A percentile compares a stretch with the other conserved stretches of the same genome.
Conservation (phyloP, 75 land plant genomes). For the Pseudotsuga menziesii region DNA sequence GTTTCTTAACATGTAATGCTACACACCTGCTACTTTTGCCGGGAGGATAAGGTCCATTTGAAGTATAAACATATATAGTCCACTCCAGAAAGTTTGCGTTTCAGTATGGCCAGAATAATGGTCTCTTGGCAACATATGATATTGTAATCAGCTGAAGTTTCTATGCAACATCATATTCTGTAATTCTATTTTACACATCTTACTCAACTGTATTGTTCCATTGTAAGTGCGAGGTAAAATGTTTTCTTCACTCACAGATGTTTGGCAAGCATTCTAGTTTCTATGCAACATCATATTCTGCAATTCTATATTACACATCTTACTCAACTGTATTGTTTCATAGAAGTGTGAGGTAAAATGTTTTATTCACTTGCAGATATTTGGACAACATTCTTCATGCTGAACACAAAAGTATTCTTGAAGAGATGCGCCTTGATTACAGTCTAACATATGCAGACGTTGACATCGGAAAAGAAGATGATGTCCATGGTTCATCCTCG, state of each 20-base stretch:
- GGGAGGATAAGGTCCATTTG: background rate
- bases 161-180: background rate
- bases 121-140: background rate
- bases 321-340: background rate
- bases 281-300: constrained; percentile 1
- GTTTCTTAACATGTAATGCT: background rate
- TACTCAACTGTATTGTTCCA: background rate
- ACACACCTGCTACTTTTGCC: background rate
- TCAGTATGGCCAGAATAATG: background rate
- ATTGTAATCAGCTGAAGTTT: too few species aligned
- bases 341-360: background rate
- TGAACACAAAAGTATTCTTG: constrained; percentile 80
- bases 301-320: background rate
- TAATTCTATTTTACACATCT: background rate
- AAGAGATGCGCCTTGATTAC: constrained; percentile 74
- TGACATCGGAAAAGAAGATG: constrained; percentile 4
- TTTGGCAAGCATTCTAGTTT: constrained; percentile 65
- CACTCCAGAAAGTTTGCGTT: background rate
- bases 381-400: constrained; percentile 93
- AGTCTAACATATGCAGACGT: constrained; percentile 19
- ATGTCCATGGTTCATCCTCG: constrained; percentile 2
- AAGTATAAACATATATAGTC: background rate
- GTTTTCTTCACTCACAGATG: constrained; percentile 33
- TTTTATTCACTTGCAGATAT: constrained; percentile 34
- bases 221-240: background rate